Evolutionary conservation across 345 rosid genomes (phyloP).

Genomic region (Cochlearia excelsa): DNA sequence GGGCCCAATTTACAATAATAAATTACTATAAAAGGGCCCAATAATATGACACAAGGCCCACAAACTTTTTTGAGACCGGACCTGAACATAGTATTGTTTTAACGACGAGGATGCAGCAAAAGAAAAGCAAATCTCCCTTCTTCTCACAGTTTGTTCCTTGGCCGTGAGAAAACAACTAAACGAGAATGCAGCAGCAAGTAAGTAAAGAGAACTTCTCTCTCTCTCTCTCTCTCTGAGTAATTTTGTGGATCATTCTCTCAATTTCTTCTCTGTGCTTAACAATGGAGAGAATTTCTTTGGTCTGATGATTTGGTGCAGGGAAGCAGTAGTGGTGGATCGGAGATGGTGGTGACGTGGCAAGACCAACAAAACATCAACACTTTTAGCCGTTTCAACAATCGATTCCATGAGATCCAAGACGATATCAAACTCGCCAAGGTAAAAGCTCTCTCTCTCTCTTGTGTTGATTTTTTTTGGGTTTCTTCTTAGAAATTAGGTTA

Average conservation of each 20-base stretch:
- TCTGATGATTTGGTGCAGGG: constrained; percentile 41
- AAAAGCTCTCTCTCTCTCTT: not conserved
- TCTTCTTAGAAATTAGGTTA: not conserved
- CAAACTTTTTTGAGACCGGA: no score
- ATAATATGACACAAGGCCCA: no score
- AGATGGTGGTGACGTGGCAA: constrained; percentile 88
- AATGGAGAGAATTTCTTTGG: constrained; percentile 12
- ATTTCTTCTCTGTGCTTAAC: not conserved
- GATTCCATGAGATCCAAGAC: constrained; percentile 81
- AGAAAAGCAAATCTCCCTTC: no score
- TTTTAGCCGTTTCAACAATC: constrained; percentile 77
- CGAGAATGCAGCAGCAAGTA: not conserved
- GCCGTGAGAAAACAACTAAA: no score
- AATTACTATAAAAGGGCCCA: no score
- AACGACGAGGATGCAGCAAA: no score
- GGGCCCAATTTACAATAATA: no score
- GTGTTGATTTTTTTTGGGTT: not conserved
- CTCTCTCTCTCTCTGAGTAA: not conserved
- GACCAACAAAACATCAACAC: constrained; percentile 93
- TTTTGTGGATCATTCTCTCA: not conserved
- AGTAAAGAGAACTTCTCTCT: no score
- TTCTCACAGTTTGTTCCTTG: no score
- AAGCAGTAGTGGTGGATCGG: constrained; percentile 66
- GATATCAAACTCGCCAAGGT: constrained; percentile 86
- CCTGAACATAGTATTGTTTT: no score